Conservation (phyloP, 768 basidiomycete genomes). For the Rhodotorula taiwanensis region DNA sequence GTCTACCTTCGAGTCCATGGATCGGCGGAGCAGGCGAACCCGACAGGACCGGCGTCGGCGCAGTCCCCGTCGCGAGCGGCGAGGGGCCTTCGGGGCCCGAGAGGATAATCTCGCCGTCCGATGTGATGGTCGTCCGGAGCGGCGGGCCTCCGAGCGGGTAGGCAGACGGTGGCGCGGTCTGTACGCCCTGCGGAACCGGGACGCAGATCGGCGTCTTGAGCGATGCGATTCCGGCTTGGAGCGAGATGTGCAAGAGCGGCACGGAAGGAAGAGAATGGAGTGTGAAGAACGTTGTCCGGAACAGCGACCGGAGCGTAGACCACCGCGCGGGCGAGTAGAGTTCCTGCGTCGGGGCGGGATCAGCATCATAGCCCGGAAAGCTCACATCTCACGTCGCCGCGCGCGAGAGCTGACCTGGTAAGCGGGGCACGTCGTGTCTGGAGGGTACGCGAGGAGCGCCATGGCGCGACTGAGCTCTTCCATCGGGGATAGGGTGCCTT, state of each 20-base stretch:
- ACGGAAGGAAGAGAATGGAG: constrained; percentile 81
- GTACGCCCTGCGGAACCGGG: constrained; percentile 23
- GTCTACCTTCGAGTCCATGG: constrained; percentile 40
- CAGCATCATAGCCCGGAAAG: not conserved
- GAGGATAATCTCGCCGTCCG: constrained; percentile 14
- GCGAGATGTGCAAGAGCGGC: constrained; percentile 74
- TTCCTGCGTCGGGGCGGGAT: constrained; percentile 50
- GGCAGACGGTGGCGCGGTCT: constrained; percentile 1
- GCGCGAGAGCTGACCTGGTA: constrained; percentile 59
- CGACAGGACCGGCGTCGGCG: constrained; percentile 40
- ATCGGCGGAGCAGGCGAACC: constrained; percentile 45
- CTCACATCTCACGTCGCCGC: not conserved
- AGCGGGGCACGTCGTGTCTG: constrained; percentile 60
- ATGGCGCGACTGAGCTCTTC: constrained; percentile 68
- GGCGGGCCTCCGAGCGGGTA: not conserved
- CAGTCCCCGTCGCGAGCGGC: not conserved
- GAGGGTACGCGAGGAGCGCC: constrained; percentile 63
- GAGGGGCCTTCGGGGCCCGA: not conserved
- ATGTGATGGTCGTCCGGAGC: constrained; percentile 15
- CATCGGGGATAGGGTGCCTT: constrained; percentile 44
- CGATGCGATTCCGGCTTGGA: constrained; percentile 85
- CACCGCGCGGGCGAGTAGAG: constrained; percentile 77
- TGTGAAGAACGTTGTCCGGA: constrained; percentile 77
- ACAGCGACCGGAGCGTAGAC: constrained; percentile 64
- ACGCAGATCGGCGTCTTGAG: constrained; percentile 84